Conservation (phyloP, 257 asterid genomes). For the Lycium barbarum region DNA sequence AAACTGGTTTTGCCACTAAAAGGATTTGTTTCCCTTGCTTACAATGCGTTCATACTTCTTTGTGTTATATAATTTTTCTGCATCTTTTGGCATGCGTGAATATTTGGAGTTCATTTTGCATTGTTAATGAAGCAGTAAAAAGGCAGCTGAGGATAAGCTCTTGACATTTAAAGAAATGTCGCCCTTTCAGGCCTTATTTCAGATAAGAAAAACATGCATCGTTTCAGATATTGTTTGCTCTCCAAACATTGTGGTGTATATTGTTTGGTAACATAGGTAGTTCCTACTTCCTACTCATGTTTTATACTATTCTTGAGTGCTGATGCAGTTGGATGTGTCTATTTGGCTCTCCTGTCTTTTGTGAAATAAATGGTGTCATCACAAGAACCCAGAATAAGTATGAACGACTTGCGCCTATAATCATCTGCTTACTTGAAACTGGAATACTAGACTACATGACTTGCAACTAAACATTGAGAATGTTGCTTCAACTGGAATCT, state of each 20-base stretch:
- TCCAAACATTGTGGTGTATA: neutral
- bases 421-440: neutral
- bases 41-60: neutral
- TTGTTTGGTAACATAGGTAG: neutral
- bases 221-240: neutral
- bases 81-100: neutral
- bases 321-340: neutral
- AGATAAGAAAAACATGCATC: neutral
- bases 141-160: neutral
- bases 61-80: neutral
- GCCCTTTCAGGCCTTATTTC: neutral
- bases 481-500: neutral
- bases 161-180: neutral
- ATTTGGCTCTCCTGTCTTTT: neutral
- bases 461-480: neutral
- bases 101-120: neutral
- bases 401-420: neutral
- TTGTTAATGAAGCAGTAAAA: no score
- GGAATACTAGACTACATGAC: neutral
- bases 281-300: neutral
- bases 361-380: neutral
- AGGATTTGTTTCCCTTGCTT: neutral
- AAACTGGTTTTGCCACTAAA: neutral
- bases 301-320: neutral
- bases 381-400: neutral